Conservation (phyloP, 2,329 filamentous ascomycete genomes). For the Cordyceps cicadae region DNA sequence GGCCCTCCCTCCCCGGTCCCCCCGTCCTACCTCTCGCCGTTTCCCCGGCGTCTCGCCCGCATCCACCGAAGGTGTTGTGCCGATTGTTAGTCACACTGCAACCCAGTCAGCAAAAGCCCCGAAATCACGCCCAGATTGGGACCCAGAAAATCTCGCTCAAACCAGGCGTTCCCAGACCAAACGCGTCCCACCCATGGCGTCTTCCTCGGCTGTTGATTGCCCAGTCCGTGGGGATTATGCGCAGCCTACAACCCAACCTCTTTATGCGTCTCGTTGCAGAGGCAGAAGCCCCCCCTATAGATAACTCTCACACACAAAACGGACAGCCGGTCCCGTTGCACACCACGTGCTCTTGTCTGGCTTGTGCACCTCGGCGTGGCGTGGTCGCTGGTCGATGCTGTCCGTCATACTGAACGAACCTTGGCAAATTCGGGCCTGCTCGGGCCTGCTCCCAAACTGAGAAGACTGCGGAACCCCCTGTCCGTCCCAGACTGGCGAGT, state of each 20-base stretch:
- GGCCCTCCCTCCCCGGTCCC: background rate
- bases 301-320: background rate
- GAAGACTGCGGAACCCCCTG: background rate
- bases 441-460: background rate
- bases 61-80: background rate
- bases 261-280: background rate
- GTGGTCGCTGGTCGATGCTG: background rate
- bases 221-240: too few relatives aligned
- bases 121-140: background rate
- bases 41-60: background rate
- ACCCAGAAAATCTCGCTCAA: background rate
- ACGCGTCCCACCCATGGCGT: background rate
- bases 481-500: background rate
- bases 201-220: background rate
- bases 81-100: background rate
- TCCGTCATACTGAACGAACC: conserved; percentile 5
- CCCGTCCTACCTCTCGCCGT: too few relatives aligned
- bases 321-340: too few relatives aligned
- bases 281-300: background rate
- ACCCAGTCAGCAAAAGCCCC: conserved; percentile 4
- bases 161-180: background rate
- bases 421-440: background rate
- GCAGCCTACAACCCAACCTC: too few relatives aligned
- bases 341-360: background rate
- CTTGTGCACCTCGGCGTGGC: background rate